A percentile compares a stretch with the other conserved stretches of the same genome.
Evolutionary conservation across 805 yeast species (phyloP).

Genomic region (Metschnikowia matae): DNA sequence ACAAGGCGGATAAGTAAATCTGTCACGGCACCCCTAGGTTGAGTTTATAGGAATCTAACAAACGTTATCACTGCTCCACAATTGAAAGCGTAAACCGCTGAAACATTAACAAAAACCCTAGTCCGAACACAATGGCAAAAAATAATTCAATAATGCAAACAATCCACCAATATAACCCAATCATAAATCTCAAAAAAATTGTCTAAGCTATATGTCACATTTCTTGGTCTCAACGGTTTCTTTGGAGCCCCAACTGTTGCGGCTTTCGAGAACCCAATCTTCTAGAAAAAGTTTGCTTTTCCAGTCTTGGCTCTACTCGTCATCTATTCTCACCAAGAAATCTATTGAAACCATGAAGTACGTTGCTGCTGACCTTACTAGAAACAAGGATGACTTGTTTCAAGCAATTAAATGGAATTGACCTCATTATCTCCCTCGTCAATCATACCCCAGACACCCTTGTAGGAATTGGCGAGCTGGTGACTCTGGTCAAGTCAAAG

Average conservation of each 20-base stretch:
- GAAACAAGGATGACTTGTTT: constrained; percentile 18
- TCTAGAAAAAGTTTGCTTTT: constrained; percentile 36
- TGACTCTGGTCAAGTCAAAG: constrained; percentile 27
- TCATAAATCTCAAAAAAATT: constrained; percentile 7
- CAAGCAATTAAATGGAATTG: constrained; percentile 43
- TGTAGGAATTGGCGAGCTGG: constrained; percentile 34
- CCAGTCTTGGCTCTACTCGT: constrained; percentile 43
- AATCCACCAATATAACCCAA: neutral
- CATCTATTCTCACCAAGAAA: constrained; percentile 22
- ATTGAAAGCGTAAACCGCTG: too few species aligned
- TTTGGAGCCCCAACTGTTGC: constrained; percentile 46
- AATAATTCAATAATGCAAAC: neutral
- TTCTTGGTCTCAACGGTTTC: constrained; percentile 50
- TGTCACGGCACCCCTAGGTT: too few species aligned
- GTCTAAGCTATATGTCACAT: constrained; percentile 37
- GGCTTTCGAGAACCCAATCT: constrained; percentile 42
- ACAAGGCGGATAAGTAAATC: too few species aligned
- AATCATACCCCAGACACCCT: constrained; percentile 28
- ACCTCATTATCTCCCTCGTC: constrained; percentile 47
- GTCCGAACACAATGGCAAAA: too few species aligned
- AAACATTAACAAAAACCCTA: too few species aligned
- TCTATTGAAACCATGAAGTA: constrained; percentile 37
- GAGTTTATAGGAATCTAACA: too few species aligned
- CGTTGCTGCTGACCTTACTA: constrained; percentile 29
- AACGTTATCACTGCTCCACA: too few species aligned